Evolutionary conservation across 352 stramenopile species (phyloP), one percentile per base, ranked within the genome.

Genomic region (Phytophthora pinifolia): DNA sequence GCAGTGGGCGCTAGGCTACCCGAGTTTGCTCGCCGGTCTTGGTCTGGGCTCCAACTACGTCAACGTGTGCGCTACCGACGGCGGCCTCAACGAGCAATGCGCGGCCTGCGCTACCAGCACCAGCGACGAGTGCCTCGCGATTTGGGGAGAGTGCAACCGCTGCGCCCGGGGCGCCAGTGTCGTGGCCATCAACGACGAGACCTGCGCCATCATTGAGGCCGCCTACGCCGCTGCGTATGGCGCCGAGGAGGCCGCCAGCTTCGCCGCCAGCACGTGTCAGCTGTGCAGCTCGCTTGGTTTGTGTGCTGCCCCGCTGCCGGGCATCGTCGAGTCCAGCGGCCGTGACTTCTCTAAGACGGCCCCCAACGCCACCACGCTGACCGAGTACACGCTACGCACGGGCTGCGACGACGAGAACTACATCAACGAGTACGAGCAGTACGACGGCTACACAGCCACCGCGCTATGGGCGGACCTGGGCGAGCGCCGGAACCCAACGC

Each of bases 401-500:
- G 76, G 76, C 14, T 87, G 76, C 32, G 67, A 87, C 25, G 74
- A 87, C 46, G 66, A 73, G n/a, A 60, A 72, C 47, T 52, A 58
- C 30, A 83, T 85, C 45, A 73, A 71, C 38, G 76, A 76, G 56
- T 87, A 83, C 59, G 61, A 74, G 29, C 22, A 72, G 47, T 87
- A 79, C 59, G 70, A 85, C 35, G 72, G 74, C 37, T 67, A 66
- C 59, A 72, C 37, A 33, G 45, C 10, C 9, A 68, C 62, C 14
- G 65, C 76, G 4, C 35, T 83, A 38, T 87, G 74, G 74, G 72
- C 46, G 2, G 59, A 74, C 37, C 30, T 87, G 12, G 70, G 67
- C 15, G 57, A 62, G 39, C 59, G 56, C 25, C 69, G 72, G 17
- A 82, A 82, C 59, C 77, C 77, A 44, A 88, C 72, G 17, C 38